Evolutionary conservation across 1,284 basidiomycete genomes (phyloP).

Genomic region (Microbotryum scabiosae): DNA sequence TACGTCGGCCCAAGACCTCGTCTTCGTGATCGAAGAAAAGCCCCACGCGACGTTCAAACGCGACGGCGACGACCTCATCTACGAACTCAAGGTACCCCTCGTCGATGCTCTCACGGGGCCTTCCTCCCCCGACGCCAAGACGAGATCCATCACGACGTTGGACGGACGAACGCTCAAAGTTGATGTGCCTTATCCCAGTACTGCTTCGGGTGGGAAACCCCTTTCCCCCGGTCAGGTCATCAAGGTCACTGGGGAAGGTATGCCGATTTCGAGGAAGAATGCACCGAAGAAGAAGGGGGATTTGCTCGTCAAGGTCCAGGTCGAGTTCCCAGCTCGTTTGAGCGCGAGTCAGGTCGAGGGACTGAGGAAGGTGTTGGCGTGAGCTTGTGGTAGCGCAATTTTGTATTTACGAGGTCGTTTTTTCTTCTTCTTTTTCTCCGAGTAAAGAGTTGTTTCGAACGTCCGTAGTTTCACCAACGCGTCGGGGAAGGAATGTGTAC

Average conservation of each 20-base stretch:
- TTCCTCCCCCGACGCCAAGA: constrained; percentile 33
- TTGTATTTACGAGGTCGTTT: too few relatives aligned
- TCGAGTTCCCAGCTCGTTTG: constrained; percentile 70
- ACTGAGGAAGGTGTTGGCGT: constrained; percentile 56
- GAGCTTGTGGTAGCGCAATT: not conserved
- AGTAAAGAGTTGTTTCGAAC: too few relatives aligned
- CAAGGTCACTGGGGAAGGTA: constrained; percentile 61
- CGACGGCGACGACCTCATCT: constrained; percentile 68
- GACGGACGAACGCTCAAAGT: constrained; percentile 71
- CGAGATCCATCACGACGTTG: constrained; percentile 52
- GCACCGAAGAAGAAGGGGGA: constrained; percentile 67
- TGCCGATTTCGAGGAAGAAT: constrained; percentile 81
- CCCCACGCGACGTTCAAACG: constrained; percentile 65
- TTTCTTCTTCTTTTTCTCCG: too few relatives aligned
- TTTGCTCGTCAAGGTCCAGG: constrained; percentile 70
- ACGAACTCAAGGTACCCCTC: constrained; percentile 58
- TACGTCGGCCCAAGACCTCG: constrained; percentile 63
- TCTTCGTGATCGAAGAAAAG: constrained; percentile 82
- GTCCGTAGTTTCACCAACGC: too few relatives aligned
- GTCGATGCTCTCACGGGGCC: constrained; percentile 69
- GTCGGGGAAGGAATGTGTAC: too few relatives aligned
- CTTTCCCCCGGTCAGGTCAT: constrained; percentile 72
- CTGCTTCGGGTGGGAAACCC: constrained; percentile 43
- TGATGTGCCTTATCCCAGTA: constrained; percentile 48
- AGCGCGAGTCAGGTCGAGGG: constrained; percentile 68